phyloP scores from a whole-genome alignment of 768 basidiomycete species.

The Rossbeevera mucosa region DNA sequence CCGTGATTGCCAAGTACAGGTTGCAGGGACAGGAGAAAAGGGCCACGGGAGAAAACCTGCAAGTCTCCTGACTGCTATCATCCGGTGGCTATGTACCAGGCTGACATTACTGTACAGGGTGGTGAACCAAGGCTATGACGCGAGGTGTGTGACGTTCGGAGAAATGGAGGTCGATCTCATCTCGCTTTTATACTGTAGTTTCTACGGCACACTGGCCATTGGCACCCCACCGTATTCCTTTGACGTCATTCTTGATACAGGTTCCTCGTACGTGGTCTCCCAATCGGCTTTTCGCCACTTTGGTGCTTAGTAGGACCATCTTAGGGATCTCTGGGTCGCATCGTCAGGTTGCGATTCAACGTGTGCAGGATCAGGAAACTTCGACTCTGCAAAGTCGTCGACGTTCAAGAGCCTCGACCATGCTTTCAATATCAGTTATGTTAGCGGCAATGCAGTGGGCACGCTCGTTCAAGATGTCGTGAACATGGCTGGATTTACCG shows the following conservation, averaged over 20 bases:
- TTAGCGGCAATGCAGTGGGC: conserved; percentile 44
- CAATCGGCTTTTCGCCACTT: not conserved
- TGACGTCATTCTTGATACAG: conserved; percentile 50
- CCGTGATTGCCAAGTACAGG: conserved; percentile 47
- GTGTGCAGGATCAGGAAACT: conserved; percentile 33
- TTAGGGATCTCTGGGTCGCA: conserved; percentile 49
- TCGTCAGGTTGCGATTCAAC: conserved; percentile 28
- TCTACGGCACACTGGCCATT: conserved; percentile 33
- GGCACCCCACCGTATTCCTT: conserved; percentile 46
- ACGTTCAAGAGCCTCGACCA: conserved; percentile 32
- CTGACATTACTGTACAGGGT: conserved; percentile 37
- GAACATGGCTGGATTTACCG: conserved; percentile 60
- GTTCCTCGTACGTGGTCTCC: conserved; percentile 31
- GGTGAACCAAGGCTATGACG: conserved; percentile 60
- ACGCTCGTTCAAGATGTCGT: conserved; percentile 59
- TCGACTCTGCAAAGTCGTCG: conserved; percentile 32
- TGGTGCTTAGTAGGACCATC: conserved; percentile 20
- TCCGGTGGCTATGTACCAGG: not conserved
- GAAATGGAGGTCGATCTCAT: not conserved
- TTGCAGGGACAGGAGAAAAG: conserved; percentile 32
- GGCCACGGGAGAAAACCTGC: conserved; percentile 48
- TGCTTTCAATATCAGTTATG: conserved; percentile 41
- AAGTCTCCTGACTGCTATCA: conserved; percentile 1
- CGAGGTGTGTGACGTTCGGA: conserved; percentile 38
- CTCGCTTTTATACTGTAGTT: conserved; percentile 19